Evolutionary conservation across 2,329 filamentous ascomycete genomes (phyloP), one percentile per base, ranked within the genome.

Genomic region (Fusarium solani-melongenae): DNA sequence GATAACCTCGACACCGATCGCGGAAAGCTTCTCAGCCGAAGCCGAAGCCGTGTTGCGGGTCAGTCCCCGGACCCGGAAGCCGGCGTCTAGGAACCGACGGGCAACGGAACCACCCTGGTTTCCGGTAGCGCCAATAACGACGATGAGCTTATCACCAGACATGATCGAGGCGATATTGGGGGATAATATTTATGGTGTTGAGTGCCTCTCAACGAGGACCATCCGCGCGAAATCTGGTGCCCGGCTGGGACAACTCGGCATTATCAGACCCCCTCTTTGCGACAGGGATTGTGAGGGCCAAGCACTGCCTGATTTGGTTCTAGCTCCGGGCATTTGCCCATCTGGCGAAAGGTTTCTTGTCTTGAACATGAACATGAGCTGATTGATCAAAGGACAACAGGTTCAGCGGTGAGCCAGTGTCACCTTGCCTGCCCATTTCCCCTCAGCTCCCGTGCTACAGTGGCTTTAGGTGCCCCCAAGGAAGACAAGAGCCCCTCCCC

Each of bases 91-190:
- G 71, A 89, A 87, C 9, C 83, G 81, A 29, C 84, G 84, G 38
- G 84, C 85, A n/a, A 89, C 86, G 5, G 86, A 86, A n/a, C 86
- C 85, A 66, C 87, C 87, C 68, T 89, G 86, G 66, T 84, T 85
- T 41, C 85, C 87, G 10, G 86, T 88, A 27, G 84, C 85, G 15
- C 86, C 86, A 56, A 87, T 79, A 6, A 88, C 83, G 24, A 83
- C 83, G 44, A 87, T 76, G 59, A 87, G 73, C 64, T 85, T 86
- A 14, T 77, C 33, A 2, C 51, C 46, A 5, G 58, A 27, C 70
- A 72, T 72, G 36, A 27, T 5, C 4, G 33, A 22, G 33, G 15
- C 33, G 15, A n/a, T 56, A 38, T 27, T 27, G 12, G 46, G 6
- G 6, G 10, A 51, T 31, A 51, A 29, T 51, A 33, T 24, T n/a